These are phyloP conservation scores for Malassezia globosa DNA, from an alignment of 1,284 basidiomycete genomes.

Conservation along the genomic window DNA sequence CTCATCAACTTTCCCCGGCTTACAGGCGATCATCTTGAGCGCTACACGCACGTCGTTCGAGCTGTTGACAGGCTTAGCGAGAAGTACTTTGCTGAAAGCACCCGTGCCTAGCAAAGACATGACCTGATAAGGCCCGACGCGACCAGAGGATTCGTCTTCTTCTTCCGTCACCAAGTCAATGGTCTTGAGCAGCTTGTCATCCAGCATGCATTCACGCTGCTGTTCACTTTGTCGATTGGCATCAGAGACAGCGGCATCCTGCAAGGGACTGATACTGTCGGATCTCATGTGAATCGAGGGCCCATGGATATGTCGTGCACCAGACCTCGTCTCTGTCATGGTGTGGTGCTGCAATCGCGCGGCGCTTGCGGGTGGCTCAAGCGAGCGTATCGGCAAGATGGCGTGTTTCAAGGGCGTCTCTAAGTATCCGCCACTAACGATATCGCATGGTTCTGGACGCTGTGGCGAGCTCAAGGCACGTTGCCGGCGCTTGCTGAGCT, in stretches of 20 bases:
- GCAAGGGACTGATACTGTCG: conserved; percentile 10
- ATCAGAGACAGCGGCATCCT: not conserved
- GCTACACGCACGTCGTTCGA: conserved; percentile 55
- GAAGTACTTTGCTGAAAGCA: conserved; percentile 42
- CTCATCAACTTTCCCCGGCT: conserved; percentile 54
- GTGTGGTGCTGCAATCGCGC: not conserved
- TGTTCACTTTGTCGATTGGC: not conserved
- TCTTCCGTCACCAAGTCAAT: conserved; percentile 22
- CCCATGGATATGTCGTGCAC: conserved; percentile 22
- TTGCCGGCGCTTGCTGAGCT: conserved; percentile 4
- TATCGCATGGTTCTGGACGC: not conserved
- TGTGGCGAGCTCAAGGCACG: conserved; percentile 14
- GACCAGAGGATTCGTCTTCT: conserved; percentile 29
- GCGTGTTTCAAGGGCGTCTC: not conserved
- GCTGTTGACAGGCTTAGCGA: conserved; percentile 14
- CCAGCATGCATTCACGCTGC: too few species aligned
- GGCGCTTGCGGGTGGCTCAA: not conserved
- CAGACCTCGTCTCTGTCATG: not conserved
- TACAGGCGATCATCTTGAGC: conserved; percentile 68
- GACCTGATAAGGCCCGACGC: conserved; percentile 30
- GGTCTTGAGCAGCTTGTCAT: conserved; percentile 16
- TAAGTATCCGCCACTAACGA: not conserved
- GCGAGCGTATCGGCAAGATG: not conserved
- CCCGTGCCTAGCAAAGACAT: conserved; percentile 37
- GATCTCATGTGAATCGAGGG: conserved; percentile 22